phyloP scores from a whole-genome alignment of 305 asterid species.

The Fraxinus albicans region DNA sequence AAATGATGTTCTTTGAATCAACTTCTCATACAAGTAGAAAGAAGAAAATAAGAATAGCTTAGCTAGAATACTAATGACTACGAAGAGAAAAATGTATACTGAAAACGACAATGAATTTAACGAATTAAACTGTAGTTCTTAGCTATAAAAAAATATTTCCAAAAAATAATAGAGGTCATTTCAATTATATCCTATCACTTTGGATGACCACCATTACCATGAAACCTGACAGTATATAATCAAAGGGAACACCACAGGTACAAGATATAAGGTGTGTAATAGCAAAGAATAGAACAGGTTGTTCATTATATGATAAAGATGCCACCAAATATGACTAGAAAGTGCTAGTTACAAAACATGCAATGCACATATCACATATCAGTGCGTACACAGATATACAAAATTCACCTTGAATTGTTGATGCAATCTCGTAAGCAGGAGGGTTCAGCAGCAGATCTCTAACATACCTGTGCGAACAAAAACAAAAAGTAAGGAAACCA shows the following conservation, averaged over 20 bases:
- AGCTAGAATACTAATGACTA: neutral
- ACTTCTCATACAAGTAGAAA: neutral
- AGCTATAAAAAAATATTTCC: neutral
- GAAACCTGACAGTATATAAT: neutral
- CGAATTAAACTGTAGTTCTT: neutral
- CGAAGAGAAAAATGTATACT: neutral
- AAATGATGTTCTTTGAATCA: neutral
- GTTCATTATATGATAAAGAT: neutral
- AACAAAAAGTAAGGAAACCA: constrained; percentile 18
- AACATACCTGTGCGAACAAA: constrained; percentile 57
- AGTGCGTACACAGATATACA: neutral
- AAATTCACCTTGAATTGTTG: constrained; percentile 67
- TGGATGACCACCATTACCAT: neutral
- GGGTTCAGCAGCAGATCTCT: constrained; percentile 95
- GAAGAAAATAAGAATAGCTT: neutral
- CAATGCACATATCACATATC: neutral
- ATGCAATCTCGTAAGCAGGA: constrained; percentile 85
- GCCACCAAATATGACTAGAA: neutral
- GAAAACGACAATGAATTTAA: neutral
- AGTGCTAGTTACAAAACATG: neutral
- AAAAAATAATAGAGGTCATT: neutral
- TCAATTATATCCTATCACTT: neutral
- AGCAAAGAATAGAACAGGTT: neutral
- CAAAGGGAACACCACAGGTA: neutral
- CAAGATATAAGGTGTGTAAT: neutral